These are phyloP conservation scores for Aspergillus alliaceus DNA, from an alignment of 2,329 filamentous ascomycete species.

Conservation along the genomic window DNA sequence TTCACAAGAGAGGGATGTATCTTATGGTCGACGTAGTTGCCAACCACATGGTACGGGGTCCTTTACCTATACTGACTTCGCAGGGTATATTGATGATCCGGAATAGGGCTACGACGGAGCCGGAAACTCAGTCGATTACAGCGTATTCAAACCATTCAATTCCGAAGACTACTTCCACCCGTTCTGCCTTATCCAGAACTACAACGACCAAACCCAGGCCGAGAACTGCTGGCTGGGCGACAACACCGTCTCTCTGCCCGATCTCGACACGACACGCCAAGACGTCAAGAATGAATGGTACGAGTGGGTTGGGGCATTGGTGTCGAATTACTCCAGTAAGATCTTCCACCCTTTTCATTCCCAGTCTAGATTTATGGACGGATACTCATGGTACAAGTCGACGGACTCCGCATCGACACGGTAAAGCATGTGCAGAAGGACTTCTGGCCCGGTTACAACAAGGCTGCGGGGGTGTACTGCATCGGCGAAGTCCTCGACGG, in stretches of 20 bases:
- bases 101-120: conserved; percentile 49
- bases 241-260: conserved; percentile 59
- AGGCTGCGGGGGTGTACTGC: conserved; percentile 47
- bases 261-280: conserved; percentile 57
- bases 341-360: not conserved
- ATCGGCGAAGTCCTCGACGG: conserved; percentile 50
- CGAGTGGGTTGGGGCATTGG: conserved; percentile 60
- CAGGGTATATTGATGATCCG: not conserved
- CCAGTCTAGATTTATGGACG: not conserved
- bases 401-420: conserved; percentile 55
- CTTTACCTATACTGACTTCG: not conserved
- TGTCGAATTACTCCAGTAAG: conserved; percentile 63
- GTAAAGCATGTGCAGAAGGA: conserved; percentile 49
- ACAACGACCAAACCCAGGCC: conserved; percentile 49
- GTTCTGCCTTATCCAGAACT: conserved; percentile 56
- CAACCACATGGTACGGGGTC: conserved; percentile 51
- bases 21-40: conserved; percentile 62
- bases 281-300: conserved; percentile 54
- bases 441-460: conserved; percentile 46
- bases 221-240: conserved; percentile 57
- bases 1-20: conserved; percentile 59
- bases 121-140: conserved; percentile 54
- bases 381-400: conserved; percentile 33
- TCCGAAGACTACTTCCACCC: conserved; percentile 60
- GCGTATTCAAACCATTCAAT: conserved; percentile 55